Evolutionary conservation across 805 yeast genomes (phyloP).

Genomic region (Kluyveromyces starmeri): DNA sequence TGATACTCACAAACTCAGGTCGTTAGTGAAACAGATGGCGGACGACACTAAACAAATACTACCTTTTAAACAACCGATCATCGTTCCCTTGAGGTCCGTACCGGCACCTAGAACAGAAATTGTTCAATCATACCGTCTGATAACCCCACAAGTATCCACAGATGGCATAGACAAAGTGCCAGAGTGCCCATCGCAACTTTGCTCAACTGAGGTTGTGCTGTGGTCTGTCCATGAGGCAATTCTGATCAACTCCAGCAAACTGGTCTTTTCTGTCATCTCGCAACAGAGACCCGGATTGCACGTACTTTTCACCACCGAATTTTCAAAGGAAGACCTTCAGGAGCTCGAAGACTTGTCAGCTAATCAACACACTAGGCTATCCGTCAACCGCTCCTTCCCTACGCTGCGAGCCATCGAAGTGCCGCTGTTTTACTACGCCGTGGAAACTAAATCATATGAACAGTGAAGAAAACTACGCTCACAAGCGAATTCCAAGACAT

Average conservation of each 20-base stretch:
- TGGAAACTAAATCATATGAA: too few relatives aligned
- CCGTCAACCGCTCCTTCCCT: too few relatives aligned
- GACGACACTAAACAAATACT: neutral
- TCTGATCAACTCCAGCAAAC: neutral
- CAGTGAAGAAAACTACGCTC: too few relatives aligned
- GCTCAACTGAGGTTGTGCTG: neutral
- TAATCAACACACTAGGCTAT: too few relatives aligned
- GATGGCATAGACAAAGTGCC: neutral
- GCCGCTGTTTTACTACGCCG: too few relatives aligned
- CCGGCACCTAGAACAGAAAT: neutral
- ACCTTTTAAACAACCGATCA: neutral
- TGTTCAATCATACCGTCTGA: neutral
- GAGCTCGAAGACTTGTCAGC: too few relatives aligned
- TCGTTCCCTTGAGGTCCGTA: neutral
- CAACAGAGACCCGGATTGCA: constrained; percentile 1
- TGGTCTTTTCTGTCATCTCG: constrained; percentile 1
- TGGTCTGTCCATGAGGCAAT: neutral
- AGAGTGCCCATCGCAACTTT: neutral
- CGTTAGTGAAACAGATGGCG: constrained; percentile 1
- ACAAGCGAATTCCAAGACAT: too few relatives aligned
- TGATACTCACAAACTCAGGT: neutral
- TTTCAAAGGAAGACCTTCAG: neutral
- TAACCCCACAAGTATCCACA: constrained; percentile 1
- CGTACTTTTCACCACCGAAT: constrained; percentile 1
- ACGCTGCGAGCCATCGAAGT: too few relatives aligned